phyloP scores from a whole-genome alignment of 2,329 filamentous ascomycete genomes.

The Colletotrichum musae region DNA sequence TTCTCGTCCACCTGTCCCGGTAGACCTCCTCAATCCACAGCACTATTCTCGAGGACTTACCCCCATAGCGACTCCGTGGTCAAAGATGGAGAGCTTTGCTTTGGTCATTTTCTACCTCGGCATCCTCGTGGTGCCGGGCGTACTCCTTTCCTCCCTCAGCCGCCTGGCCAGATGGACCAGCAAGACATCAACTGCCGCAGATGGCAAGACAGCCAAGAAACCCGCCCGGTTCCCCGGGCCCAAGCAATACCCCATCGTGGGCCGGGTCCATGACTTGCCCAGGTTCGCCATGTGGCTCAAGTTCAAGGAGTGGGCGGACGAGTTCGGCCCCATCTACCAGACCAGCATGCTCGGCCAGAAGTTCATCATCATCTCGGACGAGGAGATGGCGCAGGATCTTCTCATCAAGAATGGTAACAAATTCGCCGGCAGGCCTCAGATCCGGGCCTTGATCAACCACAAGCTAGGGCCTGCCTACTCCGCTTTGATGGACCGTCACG shows the following conservation, averaged over 20 bases:
- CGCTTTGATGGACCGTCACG: conserved; percentile 66
- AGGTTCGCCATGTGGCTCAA: conserved; percentile 64
- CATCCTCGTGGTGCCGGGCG: conserved; percentile 54
- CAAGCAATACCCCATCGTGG: conserved; percentile 62
- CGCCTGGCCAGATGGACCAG: conserved; percentile 53
- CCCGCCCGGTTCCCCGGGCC: conserved; percentile 59
- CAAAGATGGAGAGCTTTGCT: conserved; percentile 55
- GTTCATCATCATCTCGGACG: conserved; percentile 62
- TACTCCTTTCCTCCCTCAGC: conserved; percentile 58
- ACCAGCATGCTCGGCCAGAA: conserved; percentile 56
- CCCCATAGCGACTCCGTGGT: not conserved
- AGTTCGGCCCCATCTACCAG: conserved; percentile 60
- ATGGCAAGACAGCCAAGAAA: conserved; percentile 42
- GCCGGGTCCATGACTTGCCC: conserved; percentile 64
- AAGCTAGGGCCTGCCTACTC: conserved; percentile 63
- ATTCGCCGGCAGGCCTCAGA: conserved; percentile 65
- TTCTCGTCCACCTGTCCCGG: not conserved
- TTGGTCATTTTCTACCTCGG: conserved; percentile 61
- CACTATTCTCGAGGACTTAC: not conserved
- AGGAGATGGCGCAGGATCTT: conserved; percentile 63
- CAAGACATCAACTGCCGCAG: not conserved
- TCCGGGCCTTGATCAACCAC: conserved; percentile 63
- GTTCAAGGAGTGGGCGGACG: conserved; percentile 63
- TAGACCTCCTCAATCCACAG: not conserved
- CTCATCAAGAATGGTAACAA: conserved; percentile 65